A percentile compares a stretch with the other conserved stretches of the same genome.
Evolutionary conservation across 2,329 filamentous ascomycete species (phyloP).

Genomic region (Colletotrichum chrysophilum): DNA sequence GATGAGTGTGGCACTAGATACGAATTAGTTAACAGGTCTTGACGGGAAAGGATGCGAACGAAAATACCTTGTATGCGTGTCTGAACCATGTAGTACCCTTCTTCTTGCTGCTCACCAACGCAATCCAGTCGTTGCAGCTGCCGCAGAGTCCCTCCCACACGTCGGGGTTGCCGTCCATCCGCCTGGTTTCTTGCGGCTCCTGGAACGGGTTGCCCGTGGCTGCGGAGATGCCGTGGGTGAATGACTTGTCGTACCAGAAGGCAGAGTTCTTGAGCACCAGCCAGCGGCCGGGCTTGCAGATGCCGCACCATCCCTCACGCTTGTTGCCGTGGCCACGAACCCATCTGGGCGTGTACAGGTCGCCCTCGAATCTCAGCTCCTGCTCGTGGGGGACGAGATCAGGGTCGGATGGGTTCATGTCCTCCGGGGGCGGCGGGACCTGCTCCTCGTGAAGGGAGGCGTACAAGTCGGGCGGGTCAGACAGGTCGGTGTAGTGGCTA

Average conservation of each 20-base stretch:
- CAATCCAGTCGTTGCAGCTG: slow-evolving; percentile 81
- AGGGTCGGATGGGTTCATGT: slow-evolving; percentile 81
- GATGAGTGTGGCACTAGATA: slow-evolving; percentile 70
- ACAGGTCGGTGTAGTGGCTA: slow-evolving; percentile 74
- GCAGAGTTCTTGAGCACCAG: slow-evolving; percentile 88
- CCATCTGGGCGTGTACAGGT: slow-evolving; percentile 84
- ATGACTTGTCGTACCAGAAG: slow-evolving; percentile 93
- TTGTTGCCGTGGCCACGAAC: slow-evolving; percentile 87
- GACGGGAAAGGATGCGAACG: background rate
- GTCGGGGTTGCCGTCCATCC: slow-evolving; percentile 81
- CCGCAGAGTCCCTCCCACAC: slow-evolving; percentile 83
- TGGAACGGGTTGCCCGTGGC: slow-evolving; percentile 81
- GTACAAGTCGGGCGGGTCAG: slow-evolving; percentile 79
- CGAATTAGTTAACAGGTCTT: slow-evolving; percentile 24
- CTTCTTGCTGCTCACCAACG: slow-evolving; percentile 84
- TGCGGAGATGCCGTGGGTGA: slow-evolving; percentile 85
- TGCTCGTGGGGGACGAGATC: slow-evolving; percentile 81
- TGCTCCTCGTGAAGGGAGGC: slow-evolving; percentile 77
- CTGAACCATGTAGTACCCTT: slow-evolving; percentile 93
- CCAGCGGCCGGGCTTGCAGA: slow-evolving; percentile 87
- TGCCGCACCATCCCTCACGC: slow-evolving; percentile 88
- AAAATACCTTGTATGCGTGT: slow-evolving; percentile 81
- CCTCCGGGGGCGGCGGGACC: slow-evolving; percentile 75
- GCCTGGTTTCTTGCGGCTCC: slow-evolving; percentile 74
- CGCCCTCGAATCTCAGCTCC: slow-evolving; percentile 78